phyloP scores from a whole-genome alignment of 148 eudicot genomes.

The Vaccinium vitisidaea region DNA sequence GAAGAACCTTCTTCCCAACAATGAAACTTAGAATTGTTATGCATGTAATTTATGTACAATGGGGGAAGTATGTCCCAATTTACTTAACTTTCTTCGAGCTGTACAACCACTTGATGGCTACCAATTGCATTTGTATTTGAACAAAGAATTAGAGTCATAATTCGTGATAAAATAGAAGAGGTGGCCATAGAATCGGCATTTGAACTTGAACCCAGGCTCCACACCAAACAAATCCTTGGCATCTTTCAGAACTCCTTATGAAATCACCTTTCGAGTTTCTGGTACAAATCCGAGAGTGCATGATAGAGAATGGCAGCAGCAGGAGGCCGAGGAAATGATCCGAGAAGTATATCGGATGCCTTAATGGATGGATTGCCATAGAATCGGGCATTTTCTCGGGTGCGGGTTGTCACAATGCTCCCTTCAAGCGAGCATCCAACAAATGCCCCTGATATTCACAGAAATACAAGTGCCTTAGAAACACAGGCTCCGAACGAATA shows the following conservation, averaged over 20 bases:
- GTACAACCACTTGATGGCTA: constrained; percentile 12
- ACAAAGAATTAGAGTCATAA: not conserved
- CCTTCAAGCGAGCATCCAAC: constrained; percentile 25
- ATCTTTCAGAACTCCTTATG: not conserved
- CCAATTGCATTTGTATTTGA: constrained; percentile 6
- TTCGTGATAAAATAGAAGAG: not conserved
- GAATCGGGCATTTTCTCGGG: constrained; percentile 19
- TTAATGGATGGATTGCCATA: constrained; percentile 14
- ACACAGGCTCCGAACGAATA: not conserved
- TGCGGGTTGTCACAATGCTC: constrained; percentile 19
- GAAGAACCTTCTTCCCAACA: not conserved
- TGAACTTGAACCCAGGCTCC: not conserved
- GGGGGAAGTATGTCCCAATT: not conserved
- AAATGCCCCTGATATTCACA: constrained; percentile 17
- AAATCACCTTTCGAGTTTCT: constrained; percentile 12
- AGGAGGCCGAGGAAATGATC: constrained; percentile 23
- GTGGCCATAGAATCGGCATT: not conserved
- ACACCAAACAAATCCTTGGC: not conserved
- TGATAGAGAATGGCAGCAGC: constrained; percentile 24
- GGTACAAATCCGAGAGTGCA: constrained; percentile 17
- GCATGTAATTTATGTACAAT: not conserved
- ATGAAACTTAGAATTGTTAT: not conserved
- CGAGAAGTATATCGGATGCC: constrained; percentile 24
- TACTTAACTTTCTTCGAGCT: not conserved
- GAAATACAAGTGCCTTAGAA: not conserved